Conservation (phyloP, 805 yeast species). For the Nakazawaea holstii region DNA sequence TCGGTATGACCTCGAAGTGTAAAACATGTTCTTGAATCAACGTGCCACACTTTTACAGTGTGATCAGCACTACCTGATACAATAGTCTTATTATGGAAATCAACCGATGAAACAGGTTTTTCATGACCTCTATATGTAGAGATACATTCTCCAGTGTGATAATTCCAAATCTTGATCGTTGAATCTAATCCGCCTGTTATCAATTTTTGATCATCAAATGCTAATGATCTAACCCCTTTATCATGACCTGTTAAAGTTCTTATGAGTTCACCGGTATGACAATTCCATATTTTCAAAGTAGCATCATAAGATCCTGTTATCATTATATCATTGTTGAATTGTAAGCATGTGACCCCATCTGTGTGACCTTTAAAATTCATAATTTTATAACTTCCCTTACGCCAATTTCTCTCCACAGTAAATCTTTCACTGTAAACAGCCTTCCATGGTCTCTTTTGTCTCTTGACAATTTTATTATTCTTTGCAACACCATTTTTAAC, state of each 20-base stretch:
- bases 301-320: slow-evolving; percentile 93
- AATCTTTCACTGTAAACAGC: slow-evolving; percentile 88
- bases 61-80: slow-evolving; percentile 92
- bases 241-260: slow-evolving; percentile 84
- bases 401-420: slow-evolving; percentile 91
- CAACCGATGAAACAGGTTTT: slow-evolving; percentile 80
- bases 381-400: slow-evolving; percentile 67
- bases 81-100: slow-evolving; percentile 71
- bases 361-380: slow-evolving; percentile 73
- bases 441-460: slow-evolving; percentile 85
- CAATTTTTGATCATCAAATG: slow-evolving; percentile 82
- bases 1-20: slow-evolving; percentile 91
- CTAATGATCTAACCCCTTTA: slow-evolving; percentile 79
- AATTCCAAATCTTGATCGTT: slow-evolving; percentile 94
- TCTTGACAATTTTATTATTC: slow-evolving; percentile 1
- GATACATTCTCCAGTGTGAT: slow-evolving; percentile 88
- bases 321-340: slow-evolving; percentile 67
- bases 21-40: slow-evolving; percentile 85
- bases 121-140: slow-evolving; percentile 92
- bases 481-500: slow-evolving; percentile 19
- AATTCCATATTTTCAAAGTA: slow-evolving; percentile 90
- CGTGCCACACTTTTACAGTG: slow-evolving; percentile 95
- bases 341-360: slow-evolving; percentile 85
- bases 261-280: slow-evolving; percentile 69
- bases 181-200: slow-evolving; percentile 90